A percentile compares a stretch with the other conserved stretches of the same genome.
These are phyloP conservation scores for Fusarium foetens DNA, from an alignment of 2,329 filamentous ascomycete species.

Conservation along the genomic window DNA sequence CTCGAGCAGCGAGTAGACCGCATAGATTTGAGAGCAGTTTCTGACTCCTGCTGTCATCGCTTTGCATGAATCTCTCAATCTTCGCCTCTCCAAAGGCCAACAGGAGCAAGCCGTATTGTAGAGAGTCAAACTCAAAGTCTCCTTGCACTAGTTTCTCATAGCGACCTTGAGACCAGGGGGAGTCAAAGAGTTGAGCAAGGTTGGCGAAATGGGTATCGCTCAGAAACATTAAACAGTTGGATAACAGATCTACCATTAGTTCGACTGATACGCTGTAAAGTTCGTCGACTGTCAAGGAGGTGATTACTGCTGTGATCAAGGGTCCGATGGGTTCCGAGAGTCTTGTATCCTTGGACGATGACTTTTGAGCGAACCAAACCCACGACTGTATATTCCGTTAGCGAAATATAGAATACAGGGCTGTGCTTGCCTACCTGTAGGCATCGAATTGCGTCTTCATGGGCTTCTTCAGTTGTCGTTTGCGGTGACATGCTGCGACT, in stretches of 20 bases:
- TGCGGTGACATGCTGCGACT: constrained; percentile 50
- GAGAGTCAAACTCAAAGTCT: constrained; percentile 70
- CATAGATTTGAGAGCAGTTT: constrained; percentile 68
- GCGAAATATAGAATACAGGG: neutral
- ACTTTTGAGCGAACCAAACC: constrained; percentile 77
- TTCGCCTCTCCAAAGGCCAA: constrained; percentile 76
- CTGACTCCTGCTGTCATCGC: constrained; percentile 60
- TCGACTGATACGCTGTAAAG: constrained; percentile 71
- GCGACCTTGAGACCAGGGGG: constrained; percentile 66
- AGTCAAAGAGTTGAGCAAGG: constrained; percentile 69
- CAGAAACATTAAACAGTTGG: constrained; percentile 72
- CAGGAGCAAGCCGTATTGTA: constrained; percentile 74
- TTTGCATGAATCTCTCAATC: constrained; percentile 67
- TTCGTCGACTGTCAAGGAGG: constrained; percentile 67
- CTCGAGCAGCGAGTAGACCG: constrained; percentile 72
- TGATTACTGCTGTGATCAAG: constrained; percentile 68
- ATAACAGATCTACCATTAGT: constrained; percentile 71
- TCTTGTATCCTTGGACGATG: constrained; percentile 65
- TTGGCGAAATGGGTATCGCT: constrained; percentile 65
- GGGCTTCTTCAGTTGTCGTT: constrained; percentile 49
- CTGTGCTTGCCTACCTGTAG: constrained; percentile 58
- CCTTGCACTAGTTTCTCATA: constrained; percentile 66
- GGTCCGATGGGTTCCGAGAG: constrained; percentile 68
- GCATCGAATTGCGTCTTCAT: constrained; percentile 68
- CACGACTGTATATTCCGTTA: constrained; percentile 64